Conservation (phyloP, 495 filamentous ascomycete species). For the Aspergillus asperescens region DNA sequence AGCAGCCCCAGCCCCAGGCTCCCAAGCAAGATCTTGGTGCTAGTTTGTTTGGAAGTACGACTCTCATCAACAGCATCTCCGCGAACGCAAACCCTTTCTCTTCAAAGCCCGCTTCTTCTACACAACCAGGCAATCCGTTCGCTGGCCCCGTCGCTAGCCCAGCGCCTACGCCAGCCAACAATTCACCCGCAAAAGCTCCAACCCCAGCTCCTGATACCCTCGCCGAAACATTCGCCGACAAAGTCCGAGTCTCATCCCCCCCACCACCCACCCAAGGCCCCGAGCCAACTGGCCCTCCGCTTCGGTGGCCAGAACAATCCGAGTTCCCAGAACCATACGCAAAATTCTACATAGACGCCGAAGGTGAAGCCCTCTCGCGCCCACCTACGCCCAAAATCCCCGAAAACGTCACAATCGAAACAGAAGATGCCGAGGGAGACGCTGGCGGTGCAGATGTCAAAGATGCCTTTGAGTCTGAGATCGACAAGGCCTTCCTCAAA, state of each 20-base stretch:
- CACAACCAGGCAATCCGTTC: constrained; percentile 41
- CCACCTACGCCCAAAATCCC: constrained; percentile 41
- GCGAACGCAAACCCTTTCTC: constrained; percentile 55
- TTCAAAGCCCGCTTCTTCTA: constrained; percentile 20
- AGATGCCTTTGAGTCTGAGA: constrained; percentile 72
- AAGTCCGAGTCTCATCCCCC: constrained; percentile 50
- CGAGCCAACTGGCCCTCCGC: constrained; percentile 25
- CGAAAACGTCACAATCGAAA: constrained; percentile 53
- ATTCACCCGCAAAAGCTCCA: constrained; percentile 16
- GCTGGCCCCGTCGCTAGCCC: constrained; percentile 34
- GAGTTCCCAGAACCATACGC: constrained; percentile 67
- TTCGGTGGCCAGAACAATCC: constrained; percentile 70
- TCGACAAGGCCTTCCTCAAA: constrained; percentile 86
- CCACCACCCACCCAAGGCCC: constrained; percentile 34
- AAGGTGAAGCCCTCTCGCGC: constrained; percentile 73
- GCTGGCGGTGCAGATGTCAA: constrained; percentile 56
- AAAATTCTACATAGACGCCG: constrained; percentile 78
- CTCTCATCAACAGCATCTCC: constrained; percentile 43
- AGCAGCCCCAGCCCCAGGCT: constrained; percentile 21
- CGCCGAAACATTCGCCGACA: constrained; percentile 69
- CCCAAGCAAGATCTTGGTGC: constrained; percentile 52
- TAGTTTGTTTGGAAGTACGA: constrained; percentile 49
- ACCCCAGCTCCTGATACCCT: constrained; percentile 36
- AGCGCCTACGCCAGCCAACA: constrained; percentile 22
- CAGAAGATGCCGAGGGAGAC: constrained; percentile 49